phyloP scores from a whole-genome alignment of 371 early-diverging fungal genomes.

The Rhizomucor pusillus region DNA sequence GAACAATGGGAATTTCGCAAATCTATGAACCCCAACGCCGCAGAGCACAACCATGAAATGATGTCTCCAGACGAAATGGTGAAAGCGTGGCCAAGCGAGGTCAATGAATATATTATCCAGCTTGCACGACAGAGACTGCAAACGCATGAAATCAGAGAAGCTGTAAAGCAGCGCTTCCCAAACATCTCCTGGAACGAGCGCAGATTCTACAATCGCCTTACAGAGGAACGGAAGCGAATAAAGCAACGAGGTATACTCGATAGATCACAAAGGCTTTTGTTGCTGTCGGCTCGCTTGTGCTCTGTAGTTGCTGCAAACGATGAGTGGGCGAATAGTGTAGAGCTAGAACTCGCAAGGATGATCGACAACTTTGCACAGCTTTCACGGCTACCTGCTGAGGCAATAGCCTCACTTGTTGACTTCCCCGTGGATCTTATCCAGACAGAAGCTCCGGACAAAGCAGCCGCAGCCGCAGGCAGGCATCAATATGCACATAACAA shows the following conservation, averaged over 20 bases:
- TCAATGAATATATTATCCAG: conserved; percentile 41
- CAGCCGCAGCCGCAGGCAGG: too few relatives aligned
- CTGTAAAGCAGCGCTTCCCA: conserved; percentile 57
- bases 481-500: conserved; percentile 5
- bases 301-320: conserved; percentile 41
- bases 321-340: conserved; percentile 37
- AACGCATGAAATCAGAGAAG: conserved; percentile 56
- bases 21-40: conserved; percentile 53
- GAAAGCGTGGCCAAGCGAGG: conserved; percentile 48
- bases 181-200: conserved; percentile 60
- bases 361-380: conserved; percentile 26
- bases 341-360: conserved; percentile 32
- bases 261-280: conserved; percentile 41
- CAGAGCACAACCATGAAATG: conserved; percentile 57
- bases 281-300: conserved; percentile 35
- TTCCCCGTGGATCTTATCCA: conserved; percentile 17
- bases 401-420: conserved; percentile 11
- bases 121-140: conserved; percentile 39
- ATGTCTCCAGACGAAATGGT: conserved; percentile 49
- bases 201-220: conserved; percentile 55
- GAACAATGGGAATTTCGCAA: conserved; percentile 51
- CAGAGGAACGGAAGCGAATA: conserved; percentile 53
- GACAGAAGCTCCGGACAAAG: conserved; percentile 3
- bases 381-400: conserved; percentile 17
- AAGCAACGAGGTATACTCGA: conserved; percentile 40